Base-by-base conservation (phyloP, 805 yeast species). In the Starmerella davenportii region DNA sequence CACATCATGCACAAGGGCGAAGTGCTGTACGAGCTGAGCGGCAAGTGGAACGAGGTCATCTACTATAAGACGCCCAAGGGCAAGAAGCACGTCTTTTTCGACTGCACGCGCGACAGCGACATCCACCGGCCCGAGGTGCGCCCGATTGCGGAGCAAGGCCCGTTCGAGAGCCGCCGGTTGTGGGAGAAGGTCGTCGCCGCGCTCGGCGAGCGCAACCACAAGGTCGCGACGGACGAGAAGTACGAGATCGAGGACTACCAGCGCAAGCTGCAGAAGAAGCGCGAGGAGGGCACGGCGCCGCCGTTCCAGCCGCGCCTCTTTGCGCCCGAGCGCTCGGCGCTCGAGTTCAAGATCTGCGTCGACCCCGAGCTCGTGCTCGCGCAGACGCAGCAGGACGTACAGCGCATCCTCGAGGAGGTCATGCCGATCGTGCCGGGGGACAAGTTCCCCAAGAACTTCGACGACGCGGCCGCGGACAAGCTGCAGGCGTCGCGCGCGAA, bases 31-130 rank as follows among this genome's bases (percentile, higher is more conserved):
- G 79, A 72, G 48, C 64, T 87, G 29, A 51, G 76, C 9, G 98
- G 98, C 13, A 87, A 90, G 58, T 90, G 98, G 98, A 82, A 84
- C 58, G 94, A 76, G 44, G 63, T 73, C 1, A 75, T 90, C 70
- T 68, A 74, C 40, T 70, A 84, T 36, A 76, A 72, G 52, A 65
- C 73, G 45, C 55, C 56, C 37, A 66, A 70, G 1, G 61, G 68
- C 24, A 60, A 68, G 40, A 37, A 44, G 34, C 53, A 62, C 4
- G 63, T 65, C 4, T 66, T 78, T 24, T 71, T 76, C 45, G 79
- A 79, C 51, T 74, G 90, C 4, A 49, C 47, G 1, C 40, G 30
- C 14, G 45, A 41, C 35, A 35, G 30, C 31, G 73, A 74, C 1
- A 45, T 61, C 24, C 33, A 19, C 30, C 62, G 61, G 39, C 95